Base-by-base conservation (phyloP, 208 protist genomes). In the Leishmania aethiopica region DNA sequence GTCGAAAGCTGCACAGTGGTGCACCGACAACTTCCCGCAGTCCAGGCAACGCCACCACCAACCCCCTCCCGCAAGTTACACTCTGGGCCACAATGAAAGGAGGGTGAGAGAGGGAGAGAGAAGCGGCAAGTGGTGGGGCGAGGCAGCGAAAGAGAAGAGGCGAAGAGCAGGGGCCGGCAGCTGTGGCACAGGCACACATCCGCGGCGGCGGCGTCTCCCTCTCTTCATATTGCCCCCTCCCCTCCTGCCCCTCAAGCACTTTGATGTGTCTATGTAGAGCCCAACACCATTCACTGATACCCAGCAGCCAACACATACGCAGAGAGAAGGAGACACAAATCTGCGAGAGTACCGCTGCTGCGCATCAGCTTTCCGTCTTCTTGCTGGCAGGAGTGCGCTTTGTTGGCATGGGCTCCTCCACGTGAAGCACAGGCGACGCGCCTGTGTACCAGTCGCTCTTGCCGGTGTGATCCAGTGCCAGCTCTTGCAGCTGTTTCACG, bases 361-460 rank as follows among this genome's bases (percentile, higher is more conserved):
- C 13, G 11, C 2, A 57, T 78, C 55, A 78, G 32, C 76, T 51
- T n/a, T 60, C 51, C 0, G 40, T 22, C 71, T 59, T 62, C 5
- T 67, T 66, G n/a, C 76, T 47, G 10, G n/a, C 45, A n/a, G 75
- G 62, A 3, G 76, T 45, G 15, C 83, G 71, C 10, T 79, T 70
- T 53, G 84, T 75, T 8, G 77, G 11, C 37, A 45, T 53, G 53
- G 80, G 75, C 55, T 89, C 87, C 40, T 86, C 79, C 62, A 51
- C 11, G 45, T 66, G 49, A 49, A 86, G 25, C 40, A 83, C 37
- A 15, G 84, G 84, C 7, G 84, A 82, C 1, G 84, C 86, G 1
- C 91, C 90, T 1, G 91, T 93, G 78, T 96, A 97, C 94, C 94
- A 97, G 32, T 88, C 87, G 0, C 80, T 37, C 11, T 72, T 79